Base-by-base conservation (phyloP, 257 asterid species). In the Solanum paucissectum region DNA sequence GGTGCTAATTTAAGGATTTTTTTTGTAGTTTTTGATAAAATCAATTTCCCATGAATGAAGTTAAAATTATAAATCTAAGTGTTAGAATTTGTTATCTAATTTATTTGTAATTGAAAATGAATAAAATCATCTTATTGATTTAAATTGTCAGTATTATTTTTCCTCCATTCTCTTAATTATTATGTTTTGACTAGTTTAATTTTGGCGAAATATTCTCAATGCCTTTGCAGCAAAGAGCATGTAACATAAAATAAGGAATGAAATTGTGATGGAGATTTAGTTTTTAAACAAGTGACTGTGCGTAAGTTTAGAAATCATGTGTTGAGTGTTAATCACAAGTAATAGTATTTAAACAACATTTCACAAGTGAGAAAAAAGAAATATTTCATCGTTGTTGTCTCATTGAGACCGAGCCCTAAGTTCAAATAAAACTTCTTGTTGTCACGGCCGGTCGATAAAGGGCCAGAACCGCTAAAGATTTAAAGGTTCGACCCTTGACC, bases 401-500 rank as follows among this genome's bases (percentile, higher is more conserved):
- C 38, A 25, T 42, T n/a, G 13, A 42, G 37, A 77, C 84, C 25
- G 84, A 25, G 37, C 64, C 62, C 37, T 77, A 77, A 77, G 38
- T 21, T 79, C 18, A 27, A 44, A 44, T 3, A 79, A 77, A 77
- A 77, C 62, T 77, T 77, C 38, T 42, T 77, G 38, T 79, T 79
- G 64, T 46, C 12, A 21, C 25, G 64, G 16, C 25, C 84, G 84
- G 84, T 79, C 84, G 9, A 44, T 88, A 72, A 42, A 44, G 88
- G 90, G 91, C 79, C 82, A 34, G 91, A 83, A 88, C 94, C 90
- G 23, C 1, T 14, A 46, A 1, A 69, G 40, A 27, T 10, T 4
- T 1, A 13, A 42, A 86, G 93, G 92, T 88, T 91, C 91, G 91
- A 73, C 87, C 86, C 88, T 34, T 52, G 84, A 27, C 84, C 84